These are phyloP conservation scores for Mimosa pudica DNA, from an alignment of 306 rosid species.

Conservation along the genomic window DNA sequence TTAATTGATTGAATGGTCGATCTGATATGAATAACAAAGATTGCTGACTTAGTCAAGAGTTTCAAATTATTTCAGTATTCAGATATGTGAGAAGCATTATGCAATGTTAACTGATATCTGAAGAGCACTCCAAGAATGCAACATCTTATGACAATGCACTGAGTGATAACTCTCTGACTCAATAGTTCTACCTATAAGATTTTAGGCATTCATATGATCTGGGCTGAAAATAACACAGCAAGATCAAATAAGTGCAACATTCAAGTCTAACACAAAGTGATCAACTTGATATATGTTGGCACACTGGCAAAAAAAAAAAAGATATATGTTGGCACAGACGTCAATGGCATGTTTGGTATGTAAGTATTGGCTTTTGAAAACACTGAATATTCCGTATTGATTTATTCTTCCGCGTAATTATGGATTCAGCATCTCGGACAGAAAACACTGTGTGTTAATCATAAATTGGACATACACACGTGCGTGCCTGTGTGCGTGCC, in stretches of 20 bases:
- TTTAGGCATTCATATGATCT: constrained; percentile 22
- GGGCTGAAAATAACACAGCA: constrained; percentile 32
- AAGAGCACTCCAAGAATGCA: constrained; percentile 25
- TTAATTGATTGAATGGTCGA: no score
- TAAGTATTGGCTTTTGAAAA: no score
- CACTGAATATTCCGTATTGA: background rate
- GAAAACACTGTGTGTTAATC: no score
- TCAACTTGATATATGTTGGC: constrained; percentile 20
- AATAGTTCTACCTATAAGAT: constrained; percentile 15
- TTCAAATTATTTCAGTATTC: constrained; percentile 11
- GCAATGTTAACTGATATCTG: background rate
- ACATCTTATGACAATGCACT: constrained; percentile 24
- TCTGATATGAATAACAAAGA: no score
- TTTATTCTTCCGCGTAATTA: background rate
- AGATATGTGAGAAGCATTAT: no score
- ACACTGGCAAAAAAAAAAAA: no score
- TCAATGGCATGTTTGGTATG: constrained; percentile 35
- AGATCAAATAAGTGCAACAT: constrained; percentile 20
- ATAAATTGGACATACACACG: background rate
- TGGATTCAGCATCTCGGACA: no score
- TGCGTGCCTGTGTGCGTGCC: background rate
- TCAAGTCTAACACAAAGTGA: constrained; percentile 17
- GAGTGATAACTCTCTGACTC: constrained; percentile 8
- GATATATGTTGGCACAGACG: constrained; percentile 22
- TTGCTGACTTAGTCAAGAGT: background rate